A percentile compares a stretch with the other conserved stretches of the same genome.
These are phyloP conservation scores for Cyphellophora attinorum DNA, from an alignment of 2,329 filamentous ascomycete species.

Conservation along the genomic window DNA sequence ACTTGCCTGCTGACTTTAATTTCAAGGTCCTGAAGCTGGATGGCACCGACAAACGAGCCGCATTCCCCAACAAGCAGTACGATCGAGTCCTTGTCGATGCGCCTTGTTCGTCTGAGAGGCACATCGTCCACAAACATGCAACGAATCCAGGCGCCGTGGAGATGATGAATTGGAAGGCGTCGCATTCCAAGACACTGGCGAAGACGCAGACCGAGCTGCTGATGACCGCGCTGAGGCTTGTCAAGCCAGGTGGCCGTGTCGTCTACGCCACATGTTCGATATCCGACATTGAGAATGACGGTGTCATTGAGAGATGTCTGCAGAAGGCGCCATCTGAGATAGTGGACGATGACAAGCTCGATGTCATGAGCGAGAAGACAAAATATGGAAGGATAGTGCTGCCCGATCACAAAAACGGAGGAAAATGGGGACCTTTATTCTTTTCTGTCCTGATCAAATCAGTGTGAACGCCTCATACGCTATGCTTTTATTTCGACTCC, in stretches of 20 bases:
- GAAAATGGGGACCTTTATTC: slow-evolving; percentile 1
- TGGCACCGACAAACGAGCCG: slow-evolving; percentile 4
- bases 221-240: slow-evolving; percentile 4
- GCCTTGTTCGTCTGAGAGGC: slow-evolving; percentile 9
- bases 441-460: neutral
- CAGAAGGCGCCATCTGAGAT: neutral
- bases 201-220: slow-evolving; percentile 8
- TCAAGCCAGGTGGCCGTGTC: slow-evolving; percentile 6
- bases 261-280: slow-evolving; percentile 10
- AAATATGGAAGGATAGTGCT: slow-evolving; percentile 1
- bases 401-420: neutral
- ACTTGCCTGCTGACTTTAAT: slow-evolving; percentile 5
- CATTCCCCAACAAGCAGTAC: slow-evolving; percentile 4
- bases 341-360: neutral
- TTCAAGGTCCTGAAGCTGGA: slow-evolving; percentile 4
- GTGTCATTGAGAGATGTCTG: slow-evolving; percentile 5
- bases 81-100: slow-evolving; percentile 9
- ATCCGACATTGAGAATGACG: slow-evolving; percentile 9
- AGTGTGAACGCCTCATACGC: neutral
- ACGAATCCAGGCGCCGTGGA: slow-evolving; percentile 5
- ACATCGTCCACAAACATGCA: slow-evolving; percentile 7
- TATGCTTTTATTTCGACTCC: neutral
- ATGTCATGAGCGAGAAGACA: slow-evolving; percentile 1
- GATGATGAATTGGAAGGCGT: slow-evolving; percentile 8
- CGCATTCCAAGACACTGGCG: slow-evolving; percentile 6